Conservation (phyloP, 108 stramenopile genomes). For the Hondaea fermentalgiana region DNA sequence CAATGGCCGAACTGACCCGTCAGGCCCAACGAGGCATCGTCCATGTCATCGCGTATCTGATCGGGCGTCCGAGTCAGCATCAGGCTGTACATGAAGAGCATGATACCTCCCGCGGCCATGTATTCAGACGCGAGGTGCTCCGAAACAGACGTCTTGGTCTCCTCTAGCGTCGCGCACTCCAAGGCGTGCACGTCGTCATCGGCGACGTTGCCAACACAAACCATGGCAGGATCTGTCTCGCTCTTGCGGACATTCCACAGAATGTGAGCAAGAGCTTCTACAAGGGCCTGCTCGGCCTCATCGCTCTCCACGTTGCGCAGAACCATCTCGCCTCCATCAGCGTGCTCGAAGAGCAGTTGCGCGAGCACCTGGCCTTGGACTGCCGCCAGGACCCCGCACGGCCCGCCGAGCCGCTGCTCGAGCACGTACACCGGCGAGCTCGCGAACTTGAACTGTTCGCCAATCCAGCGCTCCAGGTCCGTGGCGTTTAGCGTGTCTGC, state of each 20-base stretch:
- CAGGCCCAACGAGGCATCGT: constrained; percentile 50
- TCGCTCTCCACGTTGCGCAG: not conserved
- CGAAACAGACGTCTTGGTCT: not conserved
- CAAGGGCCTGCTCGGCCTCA: not conserved
- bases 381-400: constrained; percentile 5
- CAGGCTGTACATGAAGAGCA: constrained; percentile 63
- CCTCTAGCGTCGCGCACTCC: not conserved
- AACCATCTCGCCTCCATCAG: not conserved
- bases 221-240: not conserved
- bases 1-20: constrained; percentile 74
- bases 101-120: constrained; percentile 51
- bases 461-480: constrained; percentile 5
- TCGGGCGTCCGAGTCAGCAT: constrained; percentile 51
- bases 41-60: constrained; percentile 54
- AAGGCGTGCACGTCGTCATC: not conserved
- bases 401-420: not conserved
- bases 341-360: not conserved
- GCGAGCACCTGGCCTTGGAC: not conserved
- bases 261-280: not conserved
- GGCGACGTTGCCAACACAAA: not conserved
- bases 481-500: not conserved
- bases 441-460: not conserved
- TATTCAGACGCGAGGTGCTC: not conserved
- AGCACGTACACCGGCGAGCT: not conserved
- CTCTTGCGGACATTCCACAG: not conserved